phyloP scores from a whole-genome alignment of 805 yeast species.

The Debaryomyces castellii region DNA sequence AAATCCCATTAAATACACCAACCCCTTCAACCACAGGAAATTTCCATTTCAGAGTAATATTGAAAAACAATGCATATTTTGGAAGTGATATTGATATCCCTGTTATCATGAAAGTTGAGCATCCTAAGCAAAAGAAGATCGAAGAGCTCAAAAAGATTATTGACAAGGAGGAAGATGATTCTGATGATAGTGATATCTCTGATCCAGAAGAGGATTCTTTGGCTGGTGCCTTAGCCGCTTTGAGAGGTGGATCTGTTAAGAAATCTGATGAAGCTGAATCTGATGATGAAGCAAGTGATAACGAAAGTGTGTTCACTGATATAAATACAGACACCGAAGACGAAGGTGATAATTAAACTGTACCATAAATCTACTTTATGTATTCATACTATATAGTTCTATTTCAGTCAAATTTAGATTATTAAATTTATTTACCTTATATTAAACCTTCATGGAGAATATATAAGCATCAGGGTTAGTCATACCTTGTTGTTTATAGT shows the following conservation, averaged over 20 bases:
- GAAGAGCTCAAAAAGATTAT: constrained; percentile 7
- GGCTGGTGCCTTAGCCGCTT: constrained; percentile 71
- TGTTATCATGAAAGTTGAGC: constrained; percentile 65
- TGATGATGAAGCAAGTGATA: constrained; percentile 37
- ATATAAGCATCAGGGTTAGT: constrained; percentile 49
- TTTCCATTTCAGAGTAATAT: constrained; percentile 64
- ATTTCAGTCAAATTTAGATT: background rate
- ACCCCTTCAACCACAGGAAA: constrained; percentile 73
- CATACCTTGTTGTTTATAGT: constrained; percentile 48
- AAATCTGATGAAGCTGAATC: constrained; percentile 27
- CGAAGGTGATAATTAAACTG: constrained; percentile 24
- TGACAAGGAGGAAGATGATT: constrained; percentile 33
- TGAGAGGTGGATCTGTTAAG: constrained; percentile 61
- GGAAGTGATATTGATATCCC: constrained; percentile 79
- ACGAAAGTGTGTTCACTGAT: constrained; percentile 43
- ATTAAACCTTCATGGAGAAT: constrained; percentile 28
- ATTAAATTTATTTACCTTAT: background rate
- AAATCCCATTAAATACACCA: constrained; percentile 69
- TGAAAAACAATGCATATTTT: constrained; percentile 76
- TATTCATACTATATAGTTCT: constrained; percentile 1
- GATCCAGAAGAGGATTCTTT: constrained; percentile 74
- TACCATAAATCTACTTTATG: constrained; percentile 3
- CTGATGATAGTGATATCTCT: constrained; percentile 53
- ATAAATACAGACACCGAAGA: constrained; percentile 48
- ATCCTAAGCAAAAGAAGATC: constrained; percentile 20